phyloP scores from a whole-genome alignment of 768 basidiomycete genomes.

The Suillus cothurnatus region DNA sequence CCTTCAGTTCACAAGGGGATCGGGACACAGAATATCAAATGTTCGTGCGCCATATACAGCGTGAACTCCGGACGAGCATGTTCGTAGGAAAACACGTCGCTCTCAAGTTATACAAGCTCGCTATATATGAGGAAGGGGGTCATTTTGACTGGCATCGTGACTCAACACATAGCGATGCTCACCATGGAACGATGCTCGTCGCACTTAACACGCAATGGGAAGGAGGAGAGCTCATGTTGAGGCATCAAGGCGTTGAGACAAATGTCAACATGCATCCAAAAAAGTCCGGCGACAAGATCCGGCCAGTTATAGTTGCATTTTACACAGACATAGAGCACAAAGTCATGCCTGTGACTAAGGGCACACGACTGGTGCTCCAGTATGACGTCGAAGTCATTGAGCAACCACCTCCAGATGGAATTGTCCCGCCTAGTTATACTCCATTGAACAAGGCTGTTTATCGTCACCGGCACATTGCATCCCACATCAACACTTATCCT shows the following conservation, averaged over 20 bases:
- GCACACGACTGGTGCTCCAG: background rate
- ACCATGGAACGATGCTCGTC: background rate
- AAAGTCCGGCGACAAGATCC: background rate
- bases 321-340: background rate
- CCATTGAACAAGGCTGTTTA: background rate
- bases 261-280: background rate
- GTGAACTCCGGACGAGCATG: background rate
- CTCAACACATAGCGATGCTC: background rate
- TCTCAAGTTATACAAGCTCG: background rate
- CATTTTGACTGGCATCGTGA: constrained; percentile 5
- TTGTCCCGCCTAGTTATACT: background rate
- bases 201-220: background rate
- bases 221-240: background rate
- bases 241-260: background rate
- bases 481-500: background rate
- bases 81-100: background rate
- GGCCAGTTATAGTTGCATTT: background rate
- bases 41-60: background rate
- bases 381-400: background rate
- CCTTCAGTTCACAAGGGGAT: background rate
- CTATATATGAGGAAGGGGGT: background rate
- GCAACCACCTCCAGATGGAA: background rate
- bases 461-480: background rate
- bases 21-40: rapidly evolving
- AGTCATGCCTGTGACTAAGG: constrained; percentile 2